Conservation (phyloP, 192 early-diverging fungal species). For the Backusella tarrabulga region DNA sequence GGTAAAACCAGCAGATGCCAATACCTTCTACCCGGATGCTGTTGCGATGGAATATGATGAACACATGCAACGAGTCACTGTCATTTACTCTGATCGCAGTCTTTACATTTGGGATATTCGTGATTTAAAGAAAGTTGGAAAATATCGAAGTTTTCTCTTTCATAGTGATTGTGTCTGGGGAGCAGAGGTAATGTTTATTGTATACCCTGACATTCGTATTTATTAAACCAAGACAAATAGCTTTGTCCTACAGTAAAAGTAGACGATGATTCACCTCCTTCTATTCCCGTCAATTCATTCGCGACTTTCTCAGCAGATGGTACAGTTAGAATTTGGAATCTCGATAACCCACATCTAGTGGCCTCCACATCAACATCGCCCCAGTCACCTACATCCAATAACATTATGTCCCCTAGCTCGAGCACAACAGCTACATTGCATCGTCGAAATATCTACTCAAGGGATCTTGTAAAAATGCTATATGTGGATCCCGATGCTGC, state of each 20-base stretch:
- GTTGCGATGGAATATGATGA: conserved; percentile 59
- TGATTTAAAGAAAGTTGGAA: conserved; percentile 51
- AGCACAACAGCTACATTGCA: conserved; percentile 9
- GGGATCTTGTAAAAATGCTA: conserved; percentile 57
- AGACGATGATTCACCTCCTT: neutral
- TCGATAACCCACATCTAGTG: conserved; percentile 38
- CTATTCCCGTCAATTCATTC: conserved; percentile 55
- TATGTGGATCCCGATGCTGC: conserved; percentile 54
- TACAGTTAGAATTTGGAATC: conserved; percentile 79
- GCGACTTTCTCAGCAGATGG: conserved; percentile 75
- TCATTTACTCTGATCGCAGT: conserved; percentile 71
- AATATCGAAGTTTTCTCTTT: conserved; percentile 60
- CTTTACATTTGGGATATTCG: conserved; percentile 73
- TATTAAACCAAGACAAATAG: neutral
- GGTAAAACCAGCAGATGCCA: conserved; percentile 19
- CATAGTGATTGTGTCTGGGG: conserved; percentile 85
- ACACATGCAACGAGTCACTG: conserved; percentile 46
- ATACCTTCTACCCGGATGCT: conserved; percentile 55
- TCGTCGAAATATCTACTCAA: conserved; percentile 57
- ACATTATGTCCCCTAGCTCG: conserved; percentile 1
- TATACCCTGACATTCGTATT: neutral
- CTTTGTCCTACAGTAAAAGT: neutral
- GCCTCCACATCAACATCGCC: conserved; percentile 18
- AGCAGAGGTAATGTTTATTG: conserved; percentile 58
- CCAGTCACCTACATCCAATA: neutral